Evolutionary conservation across 257 asterid genomes (phyloP), one percentile per base, ranked within the genome.

Genomic region (Lycium ferocissimum): DNA sequence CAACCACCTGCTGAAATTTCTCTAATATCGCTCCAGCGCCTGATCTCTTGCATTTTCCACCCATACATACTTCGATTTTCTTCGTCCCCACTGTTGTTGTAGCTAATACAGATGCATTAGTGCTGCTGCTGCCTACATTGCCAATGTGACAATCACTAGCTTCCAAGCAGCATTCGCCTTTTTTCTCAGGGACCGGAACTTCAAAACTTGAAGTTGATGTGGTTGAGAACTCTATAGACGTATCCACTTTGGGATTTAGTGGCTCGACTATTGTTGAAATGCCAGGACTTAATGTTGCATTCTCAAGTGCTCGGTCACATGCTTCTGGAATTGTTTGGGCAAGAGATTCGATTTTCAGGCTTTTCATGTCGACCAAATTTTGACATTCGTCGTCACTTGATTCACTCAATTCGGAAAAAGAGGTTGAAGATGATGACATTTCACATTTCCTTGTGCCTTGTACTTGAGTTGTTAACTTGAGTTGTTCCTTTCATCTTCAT

Each of bases 61-160:
- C 99, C 97, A 96, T 90, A 47, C 99, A 96, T 9, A 96, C 99
- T 85, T 96, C 96, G 0, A 96, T 87, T 90, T 87, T 92, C 89
- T 83, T 91, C 15, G 82, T 53, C 4, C 33, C 82, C 33, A n/a
- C 47, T 78, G 15, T 76, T 26, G 82, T 53, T 22, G 45, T 40
- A 40, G 45, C 45, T 38, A 85, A 76, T 11, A 82, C 62, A 26
- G 85, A 72, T 20, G 63, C 53, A 56, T 49, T 84, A 9, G 45
- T 53, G 12, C 26, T 65, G 0, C n/a, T 40, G 56, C 56, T 45
- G n/a, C n/a, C n/a, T 59, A 53, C 22, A 18, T 18, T 83, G 3
- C 56, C 18, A 59, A 40, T 35, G 18, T 20, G 38, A 45, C 70
- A 1, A 15, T 58, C 58, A 38, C 53, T 49, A 18, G 35, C 62